These are phyloP conservation scores for Spiromyces aspiralis DNA, from an alignment of 371 early-diverging fungal genomes.

Conservation along the genomic window DNA sequence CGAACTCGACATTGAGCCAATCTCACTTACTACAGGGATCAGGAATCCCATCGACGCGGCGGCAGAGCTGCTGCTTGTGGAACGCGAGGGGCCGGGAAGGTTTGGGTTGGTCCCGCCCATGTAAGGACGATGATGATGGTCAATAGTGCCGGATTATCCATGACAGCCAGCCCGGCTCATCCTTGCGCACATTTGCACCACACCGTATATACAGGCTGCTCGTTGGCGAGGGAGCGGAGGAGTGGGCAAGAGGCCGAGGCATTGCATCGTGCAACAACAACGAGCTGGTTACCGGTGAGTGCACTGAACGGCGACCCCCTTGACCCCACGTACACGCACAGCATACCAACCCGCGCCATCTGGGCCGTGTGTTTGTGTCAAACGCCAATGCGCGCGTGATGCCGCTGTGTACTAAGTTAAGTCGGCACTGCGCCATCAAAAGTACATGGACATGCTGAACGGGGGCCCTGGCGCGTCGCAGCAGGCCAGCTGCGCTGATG, in stretches of 20 bases:
- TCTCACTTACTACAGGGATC: constrained; percentile 24
- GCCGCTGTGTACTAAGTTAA: no score
- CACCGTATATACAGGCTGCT: constrained; percentile 23
- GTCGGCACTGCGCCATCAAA: constrained; percentile 5
- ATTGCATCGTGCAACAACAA: constrained; percentile 5
- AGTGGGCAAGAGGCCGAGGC: constrained; percentile 30
- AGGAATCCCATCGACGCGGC: constrained; percentile 51
- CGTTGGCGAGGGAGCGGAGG: constrained; percentile 42
- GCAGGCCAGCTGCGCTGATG: constrained; percentile 1
- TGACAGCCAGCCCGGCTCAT: no score
- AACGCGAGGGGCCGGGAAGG: constrained; percentile 26
- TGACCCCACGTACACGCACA: no score
- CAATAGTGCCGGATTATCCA: no score
- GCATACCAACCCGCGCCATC: no score
- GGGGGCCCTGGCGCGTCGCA: constrained; percentile 8
- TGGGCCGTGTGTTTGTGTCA: no score
- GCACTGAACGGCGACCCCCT: no score
- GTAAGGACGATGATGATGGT: no score
- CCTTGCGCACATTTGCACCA: not conserved
- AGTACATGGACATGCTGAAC: constrained; percentile 5
- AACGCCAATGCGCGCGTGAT: no score
- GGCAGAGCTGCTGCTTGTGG: constrained; percentile 26
- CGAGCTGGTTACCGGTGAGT: constrained; percentile 9
- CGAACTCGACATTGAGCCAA: no score
- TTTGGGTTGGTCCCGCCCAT: constrained; percentile 61